These are phyloP conservation scores for Ophiostoma tasmaniense DNA, from an alignment of 2,329 filamentous ascomycete species.

Conservation along the genomic window DNA sequence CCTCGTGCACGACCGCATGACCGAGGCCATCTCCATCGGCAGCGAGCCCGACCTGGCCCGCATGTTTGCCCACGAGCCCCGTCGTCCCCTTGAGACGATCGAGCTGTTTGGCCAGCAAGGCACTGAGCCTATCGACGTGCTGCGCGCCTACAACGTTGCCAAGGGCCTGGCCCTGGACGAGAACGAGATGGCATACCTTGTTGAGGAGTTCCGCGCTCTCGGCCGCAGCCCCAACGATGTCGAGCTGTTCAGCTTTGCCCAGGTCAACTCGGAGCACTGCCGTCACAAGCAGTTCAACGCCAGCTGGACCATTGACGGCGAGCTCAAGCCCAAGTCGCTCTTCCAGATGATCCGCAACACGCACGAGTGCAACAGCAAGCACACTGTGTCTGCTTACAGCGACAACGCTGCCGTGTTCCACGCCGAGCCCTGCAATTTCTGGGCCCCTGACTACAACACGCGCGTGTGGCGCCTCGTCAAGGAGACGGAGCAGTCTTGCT, in stretches of 20 bases:
- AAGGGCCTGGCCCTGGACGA: constrained; percentile 80
- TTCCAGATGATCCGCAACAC: constrained; percentile 98
- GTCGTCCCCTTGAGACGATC: constrained; percentile 61
- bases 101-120: constrained; percentile 54
- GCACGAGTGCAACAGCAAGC: constrained; percentile 69
- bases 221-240: constrained; percentile 71
- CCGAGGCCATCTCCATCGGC: constrained; percentile 61
- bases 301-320: constrained; percentile 86
- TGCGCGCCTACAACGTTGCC: constrained; percentile 75
- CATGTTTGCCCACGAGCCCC: constrained; percentile 68
- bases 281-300: constrained; percentile 90
- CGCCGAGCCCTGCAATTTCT: constrained; percentile 64
- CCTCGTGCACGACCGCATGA: constrained; percentile 88
- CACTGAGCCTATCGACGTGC: constrained; percentile 57
- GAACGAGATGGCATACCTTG: constrained; percentile 86
- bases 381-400: constrained; percentile 91
- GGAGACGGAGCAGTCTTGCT: constrained; percentile 63
- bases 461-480: constrained; percentile 82
- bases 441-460: constrained; percentile 79
- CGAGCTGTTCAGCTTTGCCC: constrained; percentile 98
- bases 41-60: constrained; percentile 50
- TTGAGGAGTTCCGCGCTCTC: constrained; percentile 67
- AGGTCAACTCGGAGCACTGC: constrained; percentile 96
- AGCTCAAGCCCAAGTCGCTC: constrained; percentile 67
- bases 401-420: constrained; percentile 93